phyloP scores from a whole-genome alignment of 805 yeast genomes.

The Cyberlindnera xylosilytica region DNA sequence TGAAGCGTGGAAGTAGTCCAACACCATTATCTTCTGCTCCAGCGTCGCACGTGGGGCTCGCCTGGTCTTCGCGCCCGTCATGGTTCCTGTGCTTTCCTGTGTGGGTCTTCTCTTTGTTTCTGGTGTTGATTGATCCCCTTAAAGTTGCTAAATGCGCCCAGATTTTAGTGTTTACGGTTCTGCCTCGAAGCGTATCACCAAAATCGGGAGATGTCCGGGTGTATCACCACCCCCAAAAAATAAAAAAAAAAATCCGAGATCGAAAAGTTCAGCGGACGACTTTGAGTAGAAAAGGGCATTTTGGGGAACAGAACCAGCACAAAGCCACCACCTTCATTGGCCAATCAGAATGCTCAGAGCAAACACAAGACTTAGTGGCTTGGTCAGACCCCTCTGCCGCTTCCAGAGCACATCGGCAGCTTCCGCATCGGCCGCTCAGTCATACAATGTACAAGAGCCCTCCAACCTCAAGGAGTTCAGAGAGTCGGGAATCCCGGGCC shows the following conservation, averaged over 20 bases:
- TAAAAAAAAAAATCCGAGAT: no score
- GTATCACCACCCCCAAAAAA: neutral
- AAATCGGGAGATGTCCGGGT: neutral
- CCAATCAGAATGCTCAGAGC: neutral
- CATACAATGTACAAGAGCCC: constrained; percentile 13
- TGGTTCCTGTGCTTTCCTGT: constrained; percentile 1
- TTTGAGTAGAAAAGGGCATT: no score
- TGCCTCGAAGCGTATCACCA: no score
- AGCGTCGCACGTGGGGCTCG: constrained; percentile 33
- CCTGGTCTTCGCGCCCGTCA: constrained; percentile 2
- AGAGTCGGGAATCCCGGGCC: constrained; percentile 44
- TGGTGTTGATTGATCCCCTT: neutral
- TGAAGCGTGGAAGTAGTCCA: constrained; percentile 46
- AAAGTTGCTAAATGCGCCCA: no score
- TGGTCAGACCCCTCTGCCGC: constrained; percentile 6
- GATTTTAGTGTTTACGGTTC: no score
- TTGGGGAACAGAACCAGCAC: no score
- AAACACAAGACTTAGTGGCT: neutral
- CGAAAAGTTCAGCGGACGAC: no score
- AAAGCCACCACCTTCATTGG: no score
- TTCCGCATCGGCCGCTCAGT: neutral
- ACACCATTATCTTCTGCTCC: constrained; percentile 54
- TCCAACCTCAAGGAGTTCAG: constrained; percentile 15
- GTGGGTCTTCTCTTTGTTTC: neutral
- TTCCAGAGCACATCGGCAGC: constrained; percentile 11